Evolutionary conservation across 176 grass and related monocot genomes (phyloP).

Genomic region (Aechmea fasciata): DNA sequence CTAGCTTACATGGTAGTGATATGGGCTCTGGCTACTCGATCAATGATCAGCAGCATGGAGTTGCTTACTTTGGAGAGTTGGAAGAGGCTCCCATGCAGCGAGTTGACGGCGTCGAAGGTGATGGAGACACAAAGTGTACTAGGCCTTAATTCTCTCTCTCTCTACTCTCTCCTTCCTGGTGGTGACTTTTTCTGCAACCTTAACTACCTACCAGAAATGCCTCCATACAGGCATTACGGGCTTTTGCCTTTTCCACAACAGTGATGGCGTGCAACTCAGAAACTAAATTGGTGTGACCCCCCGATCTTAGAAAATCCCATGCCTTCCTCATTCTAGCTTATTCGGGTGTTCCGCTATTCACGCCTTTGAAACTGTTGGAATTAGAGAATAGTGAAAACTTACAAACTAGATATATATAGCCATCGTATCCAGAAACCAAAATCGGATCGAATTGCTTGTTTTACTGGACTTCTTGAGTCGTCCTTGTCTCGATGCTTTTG

Average conservation of each 20-base stretch:
- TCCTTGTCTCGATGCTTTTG: too few relatives aligned
- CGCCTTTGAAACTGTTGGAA: not conserved
- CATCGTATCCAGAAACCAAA: too few relatives aligned
- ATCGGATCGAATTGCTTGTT: too few relatives aligned
- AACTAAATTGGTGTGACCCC: conserved; percentile 2
- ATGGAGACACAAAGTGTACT: conserved; percentile 14
- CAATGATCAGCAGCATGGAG: conserved; percentile 16
- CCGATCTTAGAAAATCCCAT: conserved; percentile 1
- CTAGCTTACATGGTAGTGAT: not conserved
- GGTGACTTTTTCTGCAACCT: not conserved
- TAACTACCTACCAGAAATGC: conserved; percentile 4
- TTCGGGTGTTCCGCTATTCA: not conserved
- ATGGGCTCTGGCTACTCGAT: conserved; percentile 1
- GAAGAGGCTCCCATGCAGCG: conserved; percentile 18
- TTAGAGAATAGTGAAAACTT: not conserved
- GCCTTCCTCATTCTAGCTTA: not conserved
- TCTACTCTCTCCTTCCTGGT: not conserved
- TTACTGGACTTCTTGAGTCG: too few relatives aligned
- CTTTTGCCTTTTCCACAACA: conserved; percentile 8
- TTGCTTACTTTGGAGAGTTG: conserved; percentile 14
- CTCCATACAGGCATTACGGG: not conserved
- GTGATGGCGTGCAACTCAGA: not conserved
- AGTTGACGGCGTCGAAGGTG: conserved; percentile 13
- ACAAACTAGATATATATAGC: too few relatives aligned
- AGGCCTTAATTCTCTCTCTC: not conserved